Evolutionary conservation across 2,329 filamentous ascomycete species (phyloP), one percentile per base, ranked within the genome.

Genomic region (Sporothrix variecibatus): DNA sequence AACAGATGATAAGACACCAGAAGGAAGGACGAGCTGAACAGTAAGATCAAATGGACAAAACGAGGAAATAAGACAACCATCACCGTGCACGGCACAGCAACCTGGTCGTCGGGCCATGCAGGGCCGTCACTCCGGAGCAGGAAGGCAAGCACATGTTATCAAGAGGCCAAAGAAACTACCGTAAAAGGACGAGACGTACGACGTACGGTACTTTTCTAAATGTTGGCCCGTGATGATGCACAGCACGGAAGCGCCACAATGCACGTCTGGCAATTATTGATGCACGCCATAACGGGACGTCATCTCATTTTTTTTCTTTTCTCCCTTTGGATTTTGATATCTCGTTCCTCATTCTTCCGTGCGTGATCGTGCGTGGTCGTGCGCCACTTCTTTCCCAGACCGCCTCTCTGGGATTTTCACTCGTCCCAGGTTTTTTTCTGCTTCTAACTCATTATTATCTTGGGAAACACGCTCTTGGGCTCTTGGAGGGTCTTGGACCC

Each of bases 251-350:
- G 56, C 56, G 28, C 28, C 28, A 20, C 56, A 31, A 31, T 15
- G 9, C 9, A 58, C 26, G 28, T 38, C 31, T 43, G 34, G 20
- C 60, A 64, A 43, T 64, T 11, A 6, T 17, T 64, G 9, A n/a
- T 60, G 56, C 56, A 60, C 56, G 56, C 56, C 56, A 60, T 60
- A 60, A 56, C 51, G 51, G n/a, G 56, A 56, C 51, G 26, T 46
- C 15, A 17, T 46, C 43, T 46, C 43, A 15, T 46, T 46, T 46
- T 3, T 15, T 46, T 46, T 46, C 15, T 46, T 4, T 4, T 46
- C 12, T 46, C 9, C 40, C 12, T 43, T 43, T 43, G 4, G 40
- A 15, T 8, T 43, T 17, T 23, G 49, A 8, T 53, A 23, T 53
- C 3, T 53, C 23, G 51, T 56, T 15, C 20, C 58, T 58, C 51